A percentile compares a stretch with the other conserved stretches of the same genome.
Evolutionary conservation across 345 rosid genomes (phyloP).

Genomic region (Eucalyptus pauciflora): DNA sequence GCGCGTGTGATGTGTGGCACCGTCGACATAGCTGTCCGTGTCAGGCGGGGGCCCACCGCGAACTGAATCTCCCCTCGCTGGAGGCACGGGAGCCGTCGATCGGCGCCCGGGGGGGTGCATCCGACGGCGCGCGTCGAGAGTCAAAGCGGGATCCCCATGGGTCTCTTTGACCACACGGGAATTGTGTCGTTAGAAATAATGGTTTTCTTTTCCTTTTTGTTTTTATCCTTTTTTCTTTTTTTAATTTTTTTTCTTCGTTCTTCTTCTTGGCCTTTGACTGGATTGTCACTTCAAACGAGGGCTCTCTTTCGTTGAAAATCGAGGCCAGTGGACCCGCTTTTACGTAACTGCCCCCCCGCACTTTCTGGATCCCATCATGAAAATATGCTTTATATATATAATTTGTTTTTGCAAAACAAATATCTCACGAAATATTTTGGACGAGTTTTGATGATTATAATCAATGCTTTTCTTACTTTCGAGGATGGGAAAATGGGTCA

Average conservation of each 20-base stretch:
- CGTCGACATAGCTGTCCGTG: neutral
- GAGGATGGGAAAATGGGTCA: neutral
- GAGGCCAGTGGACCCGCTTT: slow-evolving; percentile 1
- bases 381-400: no score
- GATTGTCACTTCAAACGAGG: slow-evolving; percentile 60
- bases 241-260: neutral
- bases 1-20: neutral
- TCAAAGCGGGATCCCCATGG: neutral
- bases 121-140: neutral
- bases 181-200: slow-evolving; percentile 9
- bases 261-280: slow-evolving; percentile 63
- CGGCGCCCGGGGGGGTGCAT: neutral
- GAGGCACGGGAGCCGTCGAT: neutral
- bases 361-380: neutral
- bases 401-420: neutral
- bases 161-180: slow-evolving; percentile 30
- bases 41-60: neutral
- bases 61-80: neutral
- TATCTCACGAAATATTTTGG: neutral
- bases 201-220: neutral
- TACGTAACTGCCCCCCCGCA: slow-evolving; percentile 9
- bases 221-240: neutral
- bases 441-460: neutral
- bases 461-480: neutral
- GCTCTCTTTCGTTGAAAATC: slow-evolving; percentile 43